These are phyloP conservation scores for Saitoella complicata DNA, from an alignment of 805 yeast genomes.

Conservation along the genomic window DNA sequence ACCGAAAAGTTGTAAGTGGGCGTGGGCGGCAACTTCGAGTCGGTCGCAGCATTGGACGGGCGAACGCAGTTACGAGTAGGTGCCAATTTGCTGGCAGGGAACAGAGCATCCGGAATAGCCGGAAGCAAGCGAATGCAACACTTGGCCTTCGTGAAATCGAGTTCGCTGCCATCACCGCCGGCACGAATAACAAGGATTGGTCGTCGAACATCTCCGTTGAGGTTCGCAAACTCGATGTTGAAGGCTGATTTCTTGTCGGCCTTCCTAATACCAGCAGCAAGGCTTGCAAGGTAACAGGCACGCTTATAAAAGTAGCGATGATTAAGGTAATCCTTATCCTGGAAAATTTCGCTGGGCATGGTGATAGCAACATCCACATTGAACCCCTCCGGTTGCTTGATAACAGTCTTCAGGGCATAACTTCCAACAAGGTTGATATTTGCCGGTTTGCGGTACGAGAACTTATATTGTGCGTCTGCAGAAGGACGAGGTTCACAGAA, in stretches of 20 bases:
- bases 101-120: constrained; percentile 54
- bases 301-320: constrained; percentile 81
- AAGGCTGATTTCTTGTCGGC: constrained; percentile 27
- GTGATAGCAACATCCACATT: constrained; percentile 65
- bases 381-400: constrained; percentile 45
- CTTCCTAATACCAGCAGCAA: constrained; percentile 48
- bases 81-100: constrained; percentile 58
- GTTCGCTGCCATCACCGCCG: constrained; percentile 6
- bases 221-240: constrained; percentile 44
- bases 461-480: constrained; percentile 46
- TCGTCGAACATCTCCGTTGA: constrained; percentile 60
- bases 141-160: constrained; percentile 50
- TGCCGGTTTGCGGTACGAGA: constrained; percentile 53
- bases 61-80: constrained; percentile 75
- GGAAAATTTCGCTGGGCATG: constrained; percentile 61
- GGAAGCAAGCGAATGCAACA: constrained; percentile 57
- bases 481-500: constrained; percentile 80
- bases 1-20: constrained; percentile 76
- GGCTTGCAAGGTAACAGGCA: constrained; percentile 67
- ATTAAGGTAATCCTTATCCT: constrained; percentile 77
- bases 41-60: constrained; percentile 17
- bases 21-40: constrained; percentile 39
- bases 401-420: constrained; percentile 72
- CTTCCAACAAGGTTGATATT: constrained; percentile 73
- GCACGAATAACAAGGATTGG: constrained; percentile 36